phyloP scores from a whole-genome alignment of 805 yeast species.

The Starmerella asiatica region DNA sequence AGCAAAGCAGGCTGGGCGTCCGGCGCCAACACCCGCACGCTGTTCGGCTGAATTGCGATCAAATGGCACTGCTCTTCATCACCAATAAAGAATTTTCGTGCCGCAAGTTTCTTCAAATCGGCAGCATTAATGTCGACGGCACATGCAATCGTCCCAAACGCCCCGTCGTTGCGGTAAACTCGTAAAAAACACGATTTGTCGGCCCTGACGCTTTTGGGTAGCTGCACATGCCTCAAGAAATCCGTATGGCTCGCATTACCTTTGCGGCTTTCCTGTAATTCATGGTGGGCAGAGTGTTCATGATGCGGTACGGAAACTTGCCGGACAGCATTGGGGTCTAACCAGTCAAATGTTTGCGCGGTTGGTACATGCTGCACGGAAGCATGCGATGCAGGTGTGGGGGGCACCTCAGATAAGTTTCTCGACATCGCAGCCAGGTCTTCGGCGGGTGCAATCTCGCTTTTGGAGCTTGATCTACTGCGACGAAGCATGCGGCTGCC shows the following conservation, averaged over 20 bases:
- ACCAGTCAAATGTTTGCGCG: too few species aligned
- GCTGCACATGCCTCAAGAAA: conserved; percentile 13
- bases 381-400: too few species aligned
- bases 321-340: neutral
- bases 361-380: too few species aligned
- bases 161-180: conserved; percentile 70
- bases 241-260: neutral
- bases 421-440: too few species aligned
- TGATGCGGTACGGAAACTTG: neutral
- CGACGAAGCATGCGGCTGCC: neutral
- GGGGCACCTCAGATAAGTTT: neutral
- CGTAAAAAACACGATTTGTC: conserved; percentile 33
- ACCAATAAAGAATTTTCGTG: conserved; percentile 45
- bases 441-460: neutral
- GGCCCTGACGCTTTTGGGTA: conserved; percentile 8
- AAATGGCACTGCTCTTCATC: conserved; percentile 16
- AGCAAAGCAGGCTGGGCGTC: conserved; percentile 12
- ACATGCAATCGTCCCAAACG: conserved; percentile 71
- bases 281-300: neutral
- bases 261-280: neutral
- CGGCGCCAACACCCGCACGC: conserved; percentile 11
- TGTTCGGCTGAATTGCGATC: conserved; percentile 11
- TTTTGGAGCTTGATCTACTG: neutral
- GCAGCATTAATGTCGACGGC: conserved; percentile 64
- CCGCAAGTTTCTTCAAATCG: conserved; percentile 56